These are phyloP conservation scores for Aspergillus intermedius DNA, from an alignment of 2,329 filamentous ascomycete genomes.

Conservation along the genomic window DNA sequence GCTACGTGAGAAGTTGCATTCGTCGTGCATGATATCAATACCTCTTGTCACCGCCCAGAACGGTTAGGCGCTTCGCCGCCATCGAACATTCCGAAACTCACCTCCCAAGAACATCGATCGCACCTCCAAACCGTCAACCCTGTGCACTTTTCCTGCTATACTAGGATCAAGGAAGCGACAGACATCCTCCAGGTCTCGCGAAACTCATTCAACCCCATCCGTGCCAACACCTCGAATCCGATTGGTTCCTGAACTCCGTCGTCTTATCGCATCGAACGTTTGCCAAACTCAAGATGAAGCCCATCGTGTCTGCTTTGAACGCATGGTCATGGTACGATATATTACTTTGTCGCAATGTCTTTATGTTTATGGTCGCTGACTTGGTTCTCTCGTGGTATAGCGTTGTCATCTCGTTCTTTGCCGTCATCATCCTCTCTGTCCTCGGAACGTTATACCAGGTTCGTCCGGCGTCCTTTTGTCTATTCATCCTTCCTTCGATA, in stretches of 20 bases:
- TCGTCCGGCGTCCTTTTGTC: constrained; percentile 19
- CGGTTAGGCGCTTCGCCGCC: constrained; percentile 14
- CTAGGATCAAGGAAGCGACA: not conserved
- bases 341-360: not conserved
- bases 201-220: not conserved
- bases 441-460: constrained; percentile 68
- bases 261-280: not conserved
- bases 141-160: not conserved
- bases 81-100: not conserved
- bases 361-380: not conserved
- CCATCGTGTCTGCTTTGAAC: constrained; percentile 82
- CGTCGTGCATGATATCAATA: not conserved
- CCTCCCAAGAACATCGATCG: not conserved
- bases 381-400: constrained; percentile 41
- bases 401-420: constrained; percentile 61
- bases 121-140: constrained; percentile 11
- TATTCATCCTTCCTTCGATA: constrained; percentile 1
- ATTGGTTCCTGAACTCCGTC: not conserved
- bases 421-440: constrained; percentile 58
- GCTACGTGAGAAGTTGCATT: not conserved
- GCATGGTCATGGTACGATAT: constrained; percentile 81
- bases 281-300: constrained; percentile 67
- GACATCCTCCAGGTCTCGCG: not conserved
- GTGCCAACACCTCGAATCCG: not conserved
- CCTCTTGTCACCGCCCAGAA: constrained; percentile 10